Percentiles rank a stretch among this genome's conserved stretches.
Conservation (phyloP, 129 eudicot genomes). For the Helianthus annuus region HanXRQr2.0-SUNRISE NC_035447.2:112672321-112672820, state of each 20-base stretch:
- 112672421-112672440: conserved; percentile 94
- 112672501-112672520: conserved; percentile 86
- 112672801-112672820: conserved; percentile 94
- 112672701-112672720: conserved; percentile 73
- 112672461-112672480: conserved; percentile 98
- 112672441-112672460: conserved; percentile 87
- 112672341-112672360: conserved; percentile 85
- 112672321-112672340: conserved; percentile 63
- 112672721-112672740: conserved; percentile 67
- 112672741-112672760: conserved; percentile 53
- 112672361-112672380: conserved; percentile 74
- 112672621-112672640: conserved; percentile 82
- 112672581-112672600: conserved; percentile 64
- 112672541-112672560: conserved; percentile 64
- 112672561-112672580: conserved; percentile 56
- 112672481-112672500: conserved; percentile 60
- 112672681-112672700: conserved; percentile 85
- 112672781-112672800: conserved; percentile 88
- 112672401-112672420: conserved; percentile 83
- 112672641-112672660: conserved; percentile 75
- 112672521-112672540: conserved; percentile 67
- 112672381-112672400: conserved; percentile 95
- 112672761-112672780: conserved; percentile 87
- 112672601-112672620: conserved; percentile 86
- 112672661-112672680: conserved; percentile 96